Evolutionary conservation across 2,329 filamentous ascomycete genomes (phyloP).

Genomic region (Phialophora chinensis): DNA sequence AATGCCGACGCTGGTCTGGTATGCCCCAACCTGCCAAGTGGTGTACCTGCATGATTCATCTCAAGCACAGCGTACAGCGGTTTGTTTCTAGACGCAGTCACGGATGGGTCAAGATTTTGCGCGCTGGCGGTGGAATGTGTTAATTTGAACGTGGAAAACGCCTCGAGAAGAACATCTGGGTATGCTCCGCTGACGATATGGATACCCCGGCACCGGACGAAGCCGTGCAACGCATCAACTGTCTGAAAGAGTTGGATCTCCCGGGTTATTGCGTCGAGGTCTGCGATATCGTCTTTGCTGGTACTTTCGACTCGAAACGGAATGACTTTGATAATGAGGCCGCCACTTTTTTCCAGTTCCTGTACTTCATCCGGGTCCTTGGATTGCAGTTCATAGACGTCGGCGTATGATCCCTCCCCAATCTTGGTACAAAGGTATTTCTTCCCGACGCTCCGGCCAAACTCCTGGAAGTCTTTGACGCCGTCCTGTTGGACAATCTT

Average conservation of each 20-base stretch:
- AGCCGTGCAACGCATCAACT: conserved; percentile 65
- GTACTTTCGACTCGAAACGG: conserved; percentile 44
- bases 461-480: conserved; percentile 35
- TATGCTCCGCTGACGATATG: conserved; percentile 64
- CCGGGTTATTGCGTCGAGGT: conserved; percentile 56
- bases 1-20: conserved; percentile 50
- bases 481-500: conserved; percentile 29
- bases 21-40: conserved; percentile 55
- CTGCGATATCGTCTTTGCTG: conserved; percentile 24
- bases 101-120: background rate
- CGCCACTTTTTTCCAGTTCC: conserved; percentile 44
- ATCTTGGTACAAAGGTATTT: conserved; percentile 63
- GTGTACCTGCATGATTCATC: conserved; percentile 67
- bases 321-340: conserved; percentile 57
- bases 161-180: conserved; percentile 57
- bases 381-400: conserved; percentile 64
- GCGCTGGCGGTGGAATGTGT: conserved; percentile 50
- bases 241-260: conserved; percentile 62
- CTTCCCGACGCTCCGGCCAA: conserved; percentile 35
- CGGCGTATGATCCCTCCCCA: conserved; percentile 70
- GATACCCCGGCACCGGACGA: conserved; percentile 66
- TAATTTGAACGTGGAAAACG: conserved; percentile 50
- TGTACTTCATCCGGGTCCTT: conserved; percentile 44
- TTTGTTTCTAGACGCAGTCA: conserved; percentile 46
- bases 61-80: conserved; percentile 70